Evolutionary conservation across 495 filamentous ascomycete species (phyloP), one percentile per base, ranked within the genome.

Genomic region (Penicillium pancosmium): DNA sequence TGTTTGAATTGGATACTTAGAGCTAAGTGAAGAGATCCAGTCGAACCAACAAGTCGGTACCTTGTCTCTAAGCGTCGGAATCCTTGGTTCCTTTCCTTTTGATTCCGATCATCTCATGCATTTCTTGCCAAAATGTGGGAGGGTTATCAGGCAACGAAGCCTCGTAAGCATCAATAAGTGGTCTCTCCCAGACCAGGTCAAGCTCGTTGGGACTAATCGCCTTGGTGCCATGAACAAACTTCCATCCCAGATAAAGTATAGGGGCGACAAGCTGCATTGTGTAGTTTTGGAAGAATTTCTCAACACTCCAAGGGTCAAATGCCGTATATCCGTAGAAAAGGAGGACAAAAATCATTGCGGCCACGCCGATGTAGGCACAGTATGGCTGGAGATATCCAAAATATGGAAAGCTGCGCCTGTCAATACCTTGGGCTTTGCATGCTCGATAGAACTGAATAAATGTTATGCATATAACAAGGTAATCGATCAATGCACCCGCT

Each of bases 401-500:
- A 27, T 48, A 48, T 25, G 44, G 44, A 6, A 48, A 12, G 15
- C 8, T 25, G 9, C 63, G 62, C 8, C 85, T 79, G 63, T 86
- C 81, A 43, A 87, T 40, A 7, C 82, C 82, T 67, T 89, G 85
- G 0, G 77, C 84, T 62, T 84, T 81, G 61, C 75, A 78, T 3
- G 86, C 86, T 1, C 74, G 72, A 63, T 84, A 80, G 73, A 86
- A 89, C 64, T 68, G 81, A 52, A 88, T 75, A 61, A 84, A 89
- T 2, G 84, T 88, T 16, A 83, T 63, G 27, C 72, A 73, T 68
- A 70, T 70, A 65, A 78, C 65, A 62, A 86, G 80, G 67, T 80
- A 86, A 70, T 84, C 75, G 64, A 86, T 86, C 49, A 85, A 70
- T 52, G 74, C 63, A 68, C 74, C 76, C 41, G 70, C 72, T 4